A percentile compares a stretch with the other conserved stretches of the same genome.
phyloP scores from a whole-genome alignment of 75 land plant genomes.

The Cunninghamia lanceolata region DNA sequence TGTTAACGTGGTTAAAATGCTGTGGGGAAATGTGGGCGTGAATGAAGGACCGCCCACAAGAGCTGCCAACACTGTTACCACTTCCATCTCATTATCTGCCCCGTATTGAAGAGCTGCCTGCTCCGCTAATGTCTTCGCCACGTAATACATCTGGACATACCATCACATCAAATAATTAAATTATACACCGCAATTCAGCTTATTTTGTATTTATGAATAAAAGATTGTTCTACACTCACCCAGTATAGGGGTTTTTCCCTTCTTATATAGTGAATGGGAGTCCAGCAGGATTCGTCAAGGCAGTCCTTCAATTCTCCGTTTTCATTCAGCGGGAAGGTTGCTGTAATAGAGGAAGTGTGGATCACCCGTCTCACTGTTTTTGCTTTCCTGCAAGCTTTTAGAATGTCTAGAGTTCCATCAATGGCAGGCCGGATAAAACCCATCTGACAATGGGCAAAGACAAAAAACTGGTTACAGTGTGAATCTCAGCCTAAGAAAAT shows the following conservation, averaged over 20 bases:
- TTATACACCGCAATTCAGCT: too few species aligned
- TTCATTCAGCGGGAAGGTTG: conserved; percentile 32
- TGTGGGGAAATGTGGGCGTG: neutral
- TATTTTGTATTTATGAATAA: neutral
- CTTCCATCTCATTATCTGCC: neutral
- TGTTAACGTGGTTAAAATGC: neutral
- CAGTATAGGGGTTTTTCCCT: conserved; percentile 30
- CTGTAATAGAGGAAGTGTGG: conserved; percentile 56
- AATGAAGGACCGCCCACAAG: neutral
- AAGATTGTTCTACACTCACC: conserved; percentile 8
- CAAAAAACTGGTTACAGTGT: neutral
- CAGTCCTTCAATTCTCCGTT: conserved; percentile 19
- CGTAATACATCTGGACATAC: neutral
- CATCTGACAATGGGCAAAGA: neutral
- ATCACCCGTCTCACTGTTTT: conserved; percentile 45
- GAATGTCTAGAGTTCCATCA: conserved; percentile 44
- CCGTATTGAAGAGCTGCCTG: neutral
- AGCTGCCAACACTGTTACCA: neutral
- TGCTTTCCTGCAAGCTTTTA: conserved; percentile 42
- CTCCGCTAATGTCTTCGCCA: neutral
- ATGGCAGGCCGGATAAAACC: conserved; percentile 37
- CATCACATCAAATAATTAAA: too few species aligned
- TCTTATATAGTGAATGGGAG: conserved; percentile 16
- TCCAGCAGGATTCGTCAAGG: conserved; percentile 46
- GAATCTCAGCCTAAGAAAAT: too few species aligned